Percentiles rank a stretch among this genome's conserved stretches.
phyloP scores from a whole-genome alignment of 257 asterid genomes.

The Paulownia fortunei region DNA sequence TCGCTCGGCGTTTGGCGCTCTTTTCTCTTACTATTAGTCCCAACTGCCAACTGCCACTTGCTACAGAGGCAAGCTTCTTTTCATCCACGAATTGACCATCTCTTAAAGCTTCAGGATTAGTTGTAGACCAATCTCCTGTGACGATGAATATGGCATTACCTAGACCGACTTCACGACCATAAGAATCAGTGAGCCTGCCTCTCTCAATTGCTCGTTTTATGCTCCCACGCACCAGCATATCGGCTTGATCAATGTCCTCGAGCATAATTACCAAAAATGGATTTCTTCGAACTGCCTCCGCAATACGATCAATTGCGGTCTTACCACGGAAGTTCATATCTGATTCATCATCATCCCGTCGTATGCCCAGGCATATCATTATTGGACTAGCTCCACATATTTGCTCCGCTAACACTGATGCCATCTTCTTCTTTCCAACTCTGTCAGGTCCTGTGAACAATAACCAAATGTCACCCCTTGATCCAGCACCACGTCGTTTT shows the following conservation, averaged over 20 bases:
- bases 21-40: constrained; percentile 66
- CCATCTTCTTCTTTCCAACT: constrained; percentile 87
- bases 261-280: constrained; percentile 83
- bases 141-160: constrained; percentile 80
- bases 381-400: constrained; percentile 65
- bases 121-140: constrained; percentile 85
- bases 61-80: constrained; percentile 47
- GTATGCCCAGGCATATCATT: constrained; percentile 61
- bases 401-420: constrained; percentile 75
- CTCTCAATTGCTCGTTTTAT: constrained; percentile 80
- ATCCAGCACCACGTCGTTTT: constrained; percentile 60
- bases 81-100: constrained; percentile 52
- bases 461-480: constrained; percentile 85
- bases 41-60: constrained; percentile 66
- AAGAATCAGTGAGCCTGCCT: constrained; percentile 84
- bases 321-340: constrained; percentile 72
- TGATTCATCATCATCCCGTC: constrained; percentile 56
- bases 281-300: constrained; percentile 76
- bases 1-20: constrained; percentile 59
- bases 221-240: constrained; percentile 65
- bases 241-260: constrained; percentile 91
- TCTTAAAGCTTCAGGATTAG: constrained; percentile 36
- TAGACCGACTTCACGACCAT: constrained; percentile 89
- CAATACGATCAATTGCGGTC: constrained; percentile 82
- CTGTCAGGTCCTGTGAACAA: constrained; percentile 87